These are phyloP conservation scores for Liquidambar formosana DNA, from an alignment of 164 flowering plant genomes.

Conservation along the genomic window DNA sequence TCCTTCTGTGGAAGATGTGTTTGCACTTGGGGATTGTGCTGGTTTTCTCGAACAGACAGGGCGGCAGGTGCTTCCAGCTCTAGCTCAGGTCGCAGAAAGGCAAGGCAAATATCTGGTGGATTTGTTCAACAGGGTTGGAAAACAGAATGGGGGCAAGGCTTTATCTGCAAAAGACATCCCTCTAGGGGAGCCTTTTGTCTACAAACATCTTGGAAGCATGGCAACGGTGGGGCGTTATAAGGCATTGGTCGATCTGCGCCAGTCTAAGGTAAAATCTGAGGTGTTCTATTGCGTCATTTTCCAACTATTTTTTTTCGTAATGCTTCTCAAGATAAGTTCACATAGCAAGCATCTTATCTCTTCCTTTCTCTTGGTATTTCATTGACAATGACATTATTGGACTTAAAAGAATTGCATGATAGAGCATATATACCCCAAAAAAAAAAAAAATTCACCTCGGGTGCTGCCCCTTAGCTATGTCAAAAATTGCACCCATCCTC, in stretches of 20 bases:
- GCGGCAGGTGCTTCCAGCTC: constrained; percentile 79
- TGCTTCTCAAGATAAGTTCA: no score
- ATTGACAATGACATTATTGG: no score
- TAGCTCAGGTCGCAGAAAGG: constrained; percentile 95
- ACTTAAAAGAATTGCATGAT: no score
- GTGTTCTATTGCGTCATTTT: not conserved
- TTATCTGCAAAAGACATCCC: constrained; percentile 39
- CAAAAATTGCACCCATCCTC: no score
- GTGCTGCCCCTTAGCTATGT: no score
- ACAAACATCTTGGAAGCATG: constrained; percentile 90
- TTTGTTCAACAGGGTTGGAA: constrained; percentile 58
- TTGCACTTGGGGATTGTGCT: constrained; percentile 90
- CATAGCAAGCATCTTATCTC: no score
- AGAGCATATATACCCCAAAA: no score
- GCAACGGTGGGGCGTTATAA: constrained; percentile 84
- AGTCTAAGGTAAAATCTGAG: constrained; percentile 55
- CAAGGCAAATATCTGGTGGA: constrained; percentile 73
- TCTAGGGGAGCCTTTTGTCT: constrained; percentile 78
- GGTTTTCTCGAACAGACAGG: constrained; percentile 86
- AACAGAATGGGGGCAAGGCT: constrained; percentile 72
- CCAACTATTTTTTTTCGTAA: no score
- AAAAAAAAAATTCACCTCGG: no score
- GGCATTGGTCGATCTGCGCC: constrained; percentile 80
- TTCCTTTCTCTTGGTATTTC: no score
- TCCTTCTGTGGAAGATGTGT: constrained; percentile 86